Conservation (phyloP, 2,329 filamentous ascomycete genomes). For the Penicillium sp. region DNA sequence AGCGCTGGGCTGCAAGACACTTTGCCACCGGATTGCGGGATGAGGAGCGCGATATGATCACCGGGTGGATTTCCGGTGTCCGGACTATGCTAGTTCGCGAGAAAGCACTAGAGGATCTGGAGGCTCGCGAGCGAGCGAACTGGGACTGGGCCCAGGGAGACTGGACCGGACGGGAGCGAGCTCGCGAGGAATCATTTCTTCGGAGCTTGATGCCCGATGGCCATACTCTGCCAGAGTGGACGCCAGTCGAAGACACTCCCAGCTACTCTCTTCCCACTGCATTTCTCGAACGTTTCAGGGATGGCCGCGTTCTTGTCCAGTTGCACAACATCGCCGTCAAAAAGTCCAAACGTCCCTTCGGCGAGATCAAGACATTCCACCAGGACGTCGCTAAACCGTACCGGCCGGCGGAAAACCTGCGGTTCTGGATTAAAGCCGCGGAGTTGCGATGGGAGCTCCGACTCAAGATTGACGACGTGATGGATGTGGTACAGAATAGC, state of each 20-base stretch:
- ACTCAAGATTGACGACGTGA: conserved; percentile 78
- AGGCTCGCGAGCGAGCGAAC: conserved; percentile 64
- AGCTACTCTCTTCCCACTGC: conserved; percentile 49
- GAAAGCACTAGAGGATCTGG: conserved; percentile 68
- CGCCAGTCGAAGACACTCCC: conserved; percentile 47
- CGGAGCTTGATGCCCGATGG: conserved; percentile 61
- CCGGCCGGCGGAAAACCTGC: conserved; percentile 84
- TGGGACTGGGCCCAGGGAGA: conserved; percentile 79
- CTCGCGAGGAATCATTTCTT: conserved; percentile 77
- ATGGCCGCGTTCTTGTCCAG: conserved; percentile 74
- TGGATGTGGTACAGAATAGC: conserved; percentile 75
- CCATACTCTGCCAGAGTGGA: conserved; percentile 64
- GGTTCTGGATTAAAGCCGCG: conserved; percentile 94
- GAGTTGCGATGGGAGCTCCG: conserved; percentile 89
- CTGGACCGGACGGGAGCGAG: conserved; percentile 69
- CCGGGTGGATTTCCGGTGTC: conserved; percentile 74
- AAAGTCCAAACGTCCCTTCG: conserved; percentile 80
- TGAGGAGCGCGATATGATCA: conserved; percentile 71
- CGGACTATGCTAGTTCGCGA: conserved; percentile 72
- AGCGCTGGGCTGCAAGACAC: conserved; percentile 81
- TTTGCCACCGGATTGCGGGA: conserved; percentile 77
- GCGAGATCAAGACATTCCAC: conserved; percentile 82
- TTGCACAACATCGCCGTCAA: conserved; percentile 86
- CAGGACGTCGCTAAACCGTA: conserved; percentile 94
- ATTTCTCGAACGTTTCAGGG: conserved; percentile 69